Base-by-base conservation (phyloP, 345 rosid species). In the Corchorus olitorius region DNA sequence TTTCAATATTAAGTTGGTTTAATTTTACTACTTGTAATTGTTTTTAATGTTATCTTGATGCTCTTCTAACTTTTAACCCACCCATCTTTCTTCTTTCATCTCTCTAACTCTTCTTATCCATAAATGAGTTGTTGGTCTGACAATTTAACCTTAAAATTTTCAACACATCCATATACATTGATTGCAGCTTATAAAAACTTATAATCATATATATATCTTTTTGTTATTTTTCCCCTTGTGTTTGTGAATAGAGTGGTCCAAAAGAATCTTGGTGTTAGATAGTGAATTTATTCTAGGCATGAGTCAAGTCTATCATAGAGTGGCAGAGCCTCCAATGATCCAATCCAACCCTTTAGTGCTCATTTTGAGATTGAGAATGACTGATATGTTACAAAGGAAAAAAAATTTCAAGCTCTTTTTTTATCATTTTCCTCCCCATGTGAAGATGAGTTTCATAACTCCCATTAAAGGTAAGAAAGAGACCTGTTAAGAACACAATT, bases 381-480 rank as follows among this genome's bases (percentile, higher is more conserved):
- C 2, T 63, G 76, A 59, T 68, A 22, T 75, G 63, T 27, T 74
- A 10, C 60, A 63, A 65, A 52, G 64, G 77, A 64, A 53, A 72
- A 72, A 27, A 27, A 27, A 27, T 27, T 27, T 33, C 20, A 73
- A 56, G 62, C 71, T 6, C 27, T 77, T 48, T 2, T 10, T 63
- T 83, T 76, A 16, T 27, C 27, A 27, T 0, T 16, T 55, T 79
- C 65, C 20, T 72, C 70, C 53, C 76, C 78, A 74, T 80, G 81
- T 76, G 81, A 75, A 67, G 79, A 49, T 61, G 69, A 76, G 73
- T 46, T 48, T 69, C 65, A 20, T 53, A 17, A 11, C 77, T 34
- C 33, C 80, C 70, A 75, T 22, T 56, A 73, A 79, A 72, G 72
- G 68, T 60, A 74, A 65, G 74, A 72, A 70, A 82, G 75, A 72